A percentile compares a stretch with the other conserved stretches of the same genome.
Evolutionary conservation across 2,329 filamentous ascomycete species (phyloP).

Genomic region (Penicillium aurantiogriseum): DNA sequence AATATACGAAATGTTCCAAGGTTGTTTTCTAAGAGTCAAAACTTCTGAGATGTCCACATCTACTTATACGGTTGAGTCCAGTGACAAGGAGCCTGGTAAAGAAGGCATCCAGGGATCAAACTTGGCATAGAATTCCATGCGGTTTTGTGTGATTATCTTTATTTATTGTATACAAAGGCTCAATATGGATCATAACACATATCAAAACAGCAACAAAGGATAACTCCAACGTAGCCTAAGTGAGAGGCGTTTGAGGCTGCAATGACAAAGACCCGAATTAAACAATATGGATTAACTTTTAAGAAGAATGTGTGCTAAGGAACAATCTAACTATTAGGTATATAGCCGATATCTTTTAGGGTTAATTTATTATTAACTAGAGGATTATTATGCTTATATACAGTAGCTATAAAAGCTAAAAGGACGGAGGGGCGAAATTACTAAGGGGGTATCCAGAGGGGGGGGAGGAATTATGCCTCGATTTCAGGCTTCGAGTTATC

Average conservation of each 20-base stretch:
- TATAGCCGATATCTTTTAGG: too few relatives aligned
- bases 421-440: background rate
- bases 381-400: too few relatives aligned
- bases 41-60: background rate
- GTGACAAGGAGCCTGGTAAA: background rate
- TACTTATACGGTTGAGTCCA: background rate
- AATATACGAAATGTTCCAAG: too few relatives aligned
- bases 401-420: too few relatives aligned
- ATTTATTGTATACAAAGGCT: background rate
- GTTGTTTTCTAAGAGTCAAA: too few relatives aligned
- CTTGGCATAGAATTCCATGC: background rate
- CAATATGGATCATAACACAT: background rate
- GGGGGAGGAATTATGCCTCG: conserved; percentile 12
- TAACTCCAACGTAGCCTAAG: background rate
- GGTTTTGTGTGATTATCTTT: background rate
- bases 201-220: background rate
- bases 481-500: conserved; percentile 65
- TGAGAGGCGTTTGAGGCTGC: background rate
- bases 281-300: background rate
- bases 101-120: background rate
- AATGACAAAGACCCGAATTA: background rate
- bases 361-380: too few relatives aligned
- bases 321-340: too few relatives aligned
- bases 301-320: background rate
- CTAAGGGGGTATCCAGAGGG: background rate